These are phyloP conservation scores for Aureobasidium vineae DNA, from an alignment of 2,329 filamentous ascomycete species.

Conservation along the genomic window DNA sequence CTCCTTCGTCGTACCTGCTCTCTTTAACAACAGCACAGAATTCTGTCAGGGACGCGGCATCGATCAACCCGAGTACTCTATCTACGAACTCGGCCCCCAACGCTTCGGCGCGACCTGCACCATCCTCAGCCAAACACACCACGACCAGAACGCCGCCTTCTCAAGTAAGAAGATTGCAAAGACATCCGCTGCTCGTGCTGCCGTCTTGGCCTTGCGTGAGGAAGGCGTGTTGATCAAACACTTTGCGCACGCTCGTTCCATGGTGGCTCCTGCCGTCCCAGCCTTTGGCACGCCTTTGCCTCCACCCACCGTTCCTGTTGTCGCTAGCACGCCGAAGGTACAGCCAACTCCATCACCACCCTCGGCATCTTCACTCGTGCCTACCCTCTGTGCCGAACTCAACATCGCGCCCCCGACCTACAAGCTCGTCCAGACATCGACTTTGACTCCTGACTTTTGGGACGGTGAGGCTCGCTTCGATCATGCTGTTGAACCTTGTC, in stretches of 20 bases:
- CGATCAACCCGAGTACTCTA: conserved; percentile 2
- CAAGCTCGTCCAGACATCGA: background rate
- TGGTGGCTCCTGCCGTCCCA: conserved; percentile 2
- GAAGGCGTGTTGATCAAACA: background rate
- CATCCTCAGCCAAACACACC: background rate
- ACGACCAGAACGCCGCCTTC: conserved; percentile 7
- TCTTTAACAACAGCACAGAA: conserved; percentile 9
- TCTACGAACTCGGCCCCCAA: conserved; percentile 18
- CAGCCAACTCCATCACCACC: background rate
- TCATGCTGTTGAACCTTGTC: background rate
- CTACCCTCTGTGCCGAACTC: background rate
- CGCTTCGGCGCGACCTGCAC: conserved; percentile 24
- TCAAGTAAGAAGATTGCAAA: conserved; percentile 20
- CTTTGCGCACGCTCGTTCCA: background rate
- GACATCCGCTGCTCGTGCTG: conserved; percentile 16
- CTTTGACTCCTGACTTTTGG: conserved; percentile 9
- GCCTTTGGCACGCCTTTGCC: conserved; percentile 1
- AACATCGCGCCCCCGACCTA: conserved; percentile 13
- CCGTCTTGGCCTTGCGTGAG: conserved; percentile 9
- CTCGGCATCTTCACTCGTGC: background rate
- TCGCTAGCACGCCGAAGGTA: background rate
- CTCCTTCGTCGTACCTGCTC: background rate
- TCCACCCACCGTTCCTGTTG: background rate
- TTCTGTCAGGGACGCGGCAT: conserved; percentile 1
- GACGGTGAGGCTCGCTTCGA: conserved; percentile 10